phyloP scores from a whole-genome alignment of 768 basidiomycete species.

The Gloeophyllum trabeum region DNA sequence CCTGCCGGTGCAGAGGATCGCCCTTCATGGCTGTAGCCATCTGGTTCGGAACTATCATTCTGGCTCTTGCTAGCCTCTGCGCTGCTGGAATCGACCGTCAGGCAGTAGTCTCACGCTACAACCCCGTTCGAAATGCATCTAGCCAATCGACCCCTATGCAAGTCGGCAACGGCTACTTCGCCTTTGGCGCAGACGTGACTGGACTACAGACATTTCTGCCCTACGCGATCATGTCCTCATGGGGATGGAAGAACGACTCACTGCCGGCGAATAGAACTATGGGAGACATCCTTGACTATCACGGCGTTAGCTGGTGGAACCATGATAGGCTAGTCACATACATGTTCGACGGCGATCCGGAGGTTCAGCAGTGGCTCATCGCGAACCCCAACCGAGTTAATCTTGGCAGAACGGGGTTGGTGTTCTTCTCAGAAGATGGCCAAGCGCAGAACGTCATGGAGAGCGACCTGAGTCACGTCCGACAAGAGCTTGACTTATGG shows the following conservation, averaged over 20 bases:
- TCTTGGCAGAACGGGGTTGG: conserved; percentile 36
- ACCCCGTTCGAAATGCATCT: conserved; percentile 37
- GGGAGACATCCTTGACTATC: conserved; percentile 32
- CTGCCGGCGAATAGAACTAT: conserved; percentile 30
- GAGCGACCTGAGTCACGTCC: conserved; percentile 20
- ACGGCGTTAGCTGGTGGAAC: conserved; percentile 37
- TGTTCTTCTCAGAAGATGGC: conserved; percentile 23
- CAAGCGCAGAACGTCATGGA: conserved; percentile 22
- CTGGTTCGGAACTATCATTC: too few species aligned
- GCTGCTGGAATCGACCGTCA: conserved; percentile 39
- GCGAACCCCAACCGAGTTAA: conserved; percentile 48
- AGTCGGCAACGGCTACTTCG: conserved; percentile 52
- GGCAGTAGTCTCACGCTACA: conserved; percentile 34
- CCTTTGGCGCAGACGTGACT: conserved; percentile 47
- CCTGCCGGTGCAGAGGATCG: too few species aligned
- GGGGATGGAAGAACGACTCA: conserved; percentile 54
- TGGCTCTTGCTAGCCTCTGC: too few species aligned
- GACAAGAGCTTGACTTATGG: conserved; percentile 44
- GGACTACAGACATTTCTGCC: conserved; percentile 48
- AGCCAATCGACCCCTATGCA: conserved; percentile 39
- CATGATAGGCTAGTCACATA: conserved; percentile 39
- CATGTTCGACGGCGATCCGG: conserved; percentile 34
- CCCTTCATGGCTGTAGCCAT: too few species aligned
- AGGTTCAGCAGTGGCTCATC: conserved; percentile 42
- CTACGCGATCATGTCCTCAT: conserved; percentile 43